phyloP scores from a whole-genome alignment of 768 basidiomycete genomes.

The Sutorius australiensis region DNA sequence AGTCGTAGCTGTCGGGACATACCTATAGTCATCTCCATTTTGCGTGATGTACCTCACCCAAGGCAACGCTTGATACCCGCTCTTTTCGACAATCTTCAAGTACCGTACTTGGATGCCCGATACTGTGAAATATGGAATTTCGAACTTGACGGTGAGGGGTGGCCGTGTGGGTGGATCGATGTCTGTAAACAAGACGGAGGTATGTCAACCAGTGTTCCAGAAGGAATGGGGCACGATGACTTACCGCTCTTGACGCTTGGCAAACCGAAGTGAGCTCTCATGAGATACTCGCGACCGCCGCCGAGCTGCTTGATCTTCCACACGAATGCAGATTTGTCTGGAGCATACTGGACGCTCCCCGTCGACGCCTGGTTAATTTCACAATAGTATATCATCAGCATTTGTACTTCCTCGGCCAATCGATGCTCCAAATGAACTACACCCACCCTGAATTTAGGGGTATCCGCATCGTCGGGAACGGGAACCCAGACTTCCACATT shows the following conservation, averaged over 20 bases:
- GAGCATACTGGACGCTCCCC: constrained; percentile 93
- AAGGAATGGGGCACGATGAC: constrained; percentile 25
- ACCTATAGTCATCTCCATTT: constrained; percentile 92
- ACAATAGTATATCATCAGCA: not conserved
- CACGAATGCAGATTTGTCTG: constrained; percentile 96
- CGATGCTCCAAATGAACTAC: not conserved
- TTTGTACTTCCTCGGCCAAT: not conserved
- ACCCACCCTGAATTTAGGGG: constrained; percentile 87
- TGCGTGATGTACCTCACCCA: constrained; percentile 96
- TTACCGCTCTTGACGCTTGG: constrained; percentile 88
- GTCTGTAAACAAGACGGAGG: constrained; percentile 55
- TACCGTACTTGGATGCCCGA: constrained; percentile 97
- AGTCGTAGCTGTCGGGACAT: constrained; percentile 9
- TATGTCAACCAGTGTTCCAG: not conserved
- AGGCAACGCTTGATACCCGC: constrained; percentile 92
- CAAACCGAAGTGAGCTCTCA: constrained; percentile 97
- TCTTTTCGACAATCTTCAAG: constrained; percentile 98
- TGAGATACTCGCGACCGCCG: constrained; percentile 93
- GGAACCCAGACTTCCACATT: constrained; percentile 99
- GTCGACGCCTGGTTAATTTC: constrained; percentile 68
- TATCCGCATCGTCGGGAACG: constrained; percentile 98
- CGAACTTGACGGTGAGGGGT: constrained; percentile 95
- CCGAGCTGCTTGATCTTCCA: constrained; percentile 99
- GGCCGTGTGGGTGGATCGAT: constrained; percentile 70
- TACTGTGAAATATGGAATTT: constrained; percentile 98